phyloP scores from a whole-genome alignment of 768 basidiomycete genomes.

The Rhodotorula kratochvilovae region DNA sequence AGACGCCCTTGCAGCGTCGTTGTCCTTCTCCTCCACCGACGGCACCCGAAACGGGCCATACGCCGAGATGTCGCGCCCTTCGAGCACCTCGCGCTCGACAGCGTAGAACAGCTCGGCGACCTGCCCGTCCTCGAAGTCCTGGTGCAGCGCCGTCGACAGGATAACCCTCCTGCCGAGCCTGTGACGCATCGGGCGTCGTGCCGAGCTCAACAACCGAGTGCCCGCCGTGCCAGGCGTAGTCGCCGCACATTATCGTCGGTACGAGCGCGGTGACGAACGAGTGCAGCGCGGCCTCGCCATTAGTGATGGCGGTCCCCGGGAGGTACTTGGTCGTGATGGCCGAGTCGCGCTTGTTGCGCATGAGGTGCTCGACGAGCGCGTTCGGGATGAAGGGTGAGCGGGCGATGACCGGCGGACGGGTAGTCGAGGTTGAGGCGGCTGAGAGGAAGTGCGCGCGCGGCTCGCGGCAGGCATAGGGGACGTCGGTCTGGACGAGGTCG shows the following conservation, averaged over 20 bases:
- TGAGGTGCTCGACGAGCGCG: constrained; percentile 27
- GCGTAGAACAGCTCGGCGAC: constrained; percentile 25
- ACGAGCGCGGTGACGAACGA: constrained; percentile 35
- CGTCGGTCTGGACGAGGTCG: neutral
- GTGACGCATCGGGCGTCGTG: neutral
- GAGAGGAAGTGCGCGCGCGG: neutral
- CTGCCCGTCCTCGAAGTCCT: constrained; percentile 36
- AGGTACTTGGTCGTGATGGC: constrained; percentile 38
- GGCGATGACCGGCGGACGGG: constrained; percentile 26
- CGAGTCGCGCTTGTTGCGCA: constrained; percentile 36
- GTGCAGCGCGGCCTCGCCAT: constrained; percentile 38
- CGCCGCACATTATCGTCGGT: constrained; percentile 23
- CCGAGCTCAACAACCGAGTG: constrained; percentile 1
- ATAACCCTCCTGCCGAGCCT: constrained; percentile 20
- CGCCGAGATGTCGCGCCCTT: neutral
- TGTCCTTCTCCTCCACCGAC: constrained; percentile 3
- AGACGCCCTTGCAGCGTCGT: neutral
- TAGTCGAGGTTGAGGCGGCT: neutral
- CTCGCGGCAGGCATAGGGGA: neutral
- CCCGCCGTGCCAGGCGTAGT: constrained; percentile 26
- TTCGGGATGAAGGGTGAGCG: constrained; percentile 24
- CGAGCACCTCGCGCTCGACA: neutral
- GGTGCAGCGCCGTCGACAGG: constrained; percentile 28
- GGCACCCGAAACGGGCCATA: neutral
- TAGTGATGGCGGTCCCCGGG: constrained; percentile 22